Evolutionary conservation across 2,329 filamentous ascomycete species (phyloP), one percentile per base, ranked within the genome.

Genomic region (Paecilomyces fulvus): DNA sequence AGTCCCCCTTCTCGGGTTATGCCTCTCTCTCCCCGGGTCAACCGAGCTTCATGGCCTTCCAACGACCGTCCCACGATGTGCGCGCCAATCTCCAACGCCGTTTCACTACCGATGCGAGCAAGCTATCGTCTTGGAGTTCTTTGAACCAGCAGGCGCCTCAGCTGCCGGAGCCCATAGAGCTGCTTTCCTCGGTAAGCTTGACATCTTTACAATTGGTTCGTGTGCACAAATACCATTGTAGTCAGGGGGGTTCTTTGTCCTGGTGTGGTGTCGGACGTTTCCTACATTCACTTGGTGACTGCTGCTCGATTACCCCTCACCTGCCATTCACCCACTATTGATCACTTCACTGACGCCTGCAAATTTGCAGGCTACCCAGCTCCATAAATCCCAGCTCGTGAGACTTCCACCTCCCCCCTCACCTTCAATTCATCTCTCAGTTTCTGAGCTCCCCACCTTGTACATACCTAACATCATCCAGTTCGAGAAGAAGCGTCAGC

Each of bases 401-500:
- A 66, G 49, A 56, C 57, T 8, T 50, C 56, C 43, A 12, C 28
- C 21, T 14, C 52, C 56, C 21, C 14, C 53, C 56, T 52, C 48
- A 25, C 17, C 48, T 55, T 52, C 52, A 49, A 53, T 54, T 58
- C 56, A 53, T 48, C 43, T 28, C 53, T 60, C 49, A 53, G 57
- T 56, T 60, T 53, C 56, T 54, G n/a, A 58, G 49, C 53, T 59
- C n/a, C 9, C 37, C n/a, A n/a, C 37, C 12, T 17, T 9, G 37
- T 43, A 43, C 37, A 43, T 17, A 17, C n/a, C 37, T 43, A 43
- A 43, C 37, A 17, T 64, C 57, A 53, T 56, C 58, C 73, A 96
- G 92, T 84, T 96, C 69, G 92, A 96, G 72, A 94, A 94, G 76
- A 96, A 96, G 76, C 90, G 91, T 68, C 79, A 89, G 68, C 91